Conservation (phyloP, 352 stramenopile genomes). For the Thalassiosira gravida region DNA sequence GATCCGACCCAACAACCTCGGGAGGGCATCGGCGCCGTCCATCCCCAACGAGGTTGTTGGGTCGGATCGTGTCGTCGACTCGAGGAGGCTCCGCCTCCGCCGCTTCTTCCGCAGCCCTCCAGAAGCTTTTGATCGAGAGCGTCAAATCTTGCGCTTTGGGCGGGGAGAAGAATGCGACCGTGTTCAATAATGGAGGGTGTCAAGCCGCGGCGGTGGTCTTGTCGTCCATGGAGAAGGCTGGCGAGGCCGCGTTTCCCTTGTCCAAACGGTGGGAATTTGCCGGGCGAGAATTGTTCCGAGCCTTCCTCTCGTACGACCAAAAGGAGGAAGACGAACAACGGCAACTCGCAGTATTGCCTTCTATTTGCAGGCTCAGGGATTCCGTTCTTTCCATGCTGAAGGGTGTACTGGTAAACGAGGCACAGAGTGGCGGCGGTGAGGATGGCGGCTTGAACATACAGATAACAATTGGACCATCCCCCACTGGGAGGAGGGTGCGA, state of each 20-base stretch:
- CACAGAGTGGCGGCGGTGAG: constrained; percentile 42
- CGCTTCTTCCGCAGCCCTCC: constrained; percentile 9
- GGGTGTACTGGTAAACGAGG: constrained; percentile 58
- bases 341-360: neutral
- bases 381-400: constrained; percentile 73
- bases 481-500: constrained; percentile 60
- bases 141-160: constrained; percentile 40
- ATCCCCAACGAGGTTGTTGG: too few relatives aligned
- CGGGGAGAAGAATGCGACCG: constrained; percentile 13
- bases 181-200: constrained; percentile 45
- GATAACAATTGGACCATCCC: constrained; percentile 76
- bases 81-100: too few relatives aligned
- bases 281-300: constrained; percentile 65
- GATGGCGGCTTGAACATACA: constrained; percentile 53
- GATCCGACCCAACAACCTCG: too few relatives aligned
- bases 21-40: too few relatives aligned
- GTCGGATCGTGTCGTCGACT: constrained; percentile 40
- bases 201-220: constrained; percentile 56
- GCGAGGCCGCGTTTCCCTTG: constrained; percentile 73
- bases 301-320: constrained; percentile 28
- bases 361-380: constrained; percentile 44
- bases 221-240: constrained; percentile 67
- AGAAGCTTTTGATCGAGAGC: constrained; percentile 43
- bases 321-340: too few relatives aligned
- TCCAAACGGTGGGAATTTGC: constrained; percentile 61